Base-by-base conservation (phyloP, 208 protist genomes). In the Leptomonas pyrrhocoris region DNA sequence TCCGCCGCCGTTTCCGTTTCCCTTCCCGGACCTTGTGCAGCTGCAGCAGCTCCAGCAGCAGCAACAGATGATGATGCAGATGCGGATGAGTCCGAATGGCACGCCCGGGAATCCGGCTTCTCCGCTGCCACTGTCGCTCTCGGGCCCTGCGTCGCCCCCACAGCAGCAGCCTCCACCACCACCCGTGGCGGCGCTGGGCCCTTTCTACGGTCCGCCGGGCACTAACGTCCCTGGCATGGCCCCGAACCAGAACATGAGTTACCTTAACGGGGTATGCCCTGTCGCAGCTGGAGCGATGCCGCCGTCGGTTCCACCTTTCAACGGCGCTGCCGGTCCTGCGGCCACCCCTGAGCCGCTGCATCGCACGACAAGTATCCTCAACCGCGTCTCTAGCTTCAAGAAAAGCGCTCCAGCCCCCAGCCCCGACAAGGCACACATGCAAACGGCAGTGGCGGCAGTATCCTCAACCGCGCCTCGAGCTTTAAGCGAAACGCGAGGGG, bases 301-400 rank as follows among this genome's bases (percentile, higher is more conserved):
- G 38, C 38, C 38, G 34, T 43, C 51, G 28, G 64, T 46, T 31
- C 61, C 51, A 19, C 48, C 55, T 2, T 54, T 25, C 57, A 73
- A 49, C 66, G 55, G 42, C 25, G 38, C 43, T 18, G 27, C 40
- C 28, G 55, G 23, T 15, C 43, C 48, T 31, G 13, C 43, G 2
- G 51, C 66, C 21, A 27, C 49, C 31, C 16, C 43, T 2, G 58
- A 45, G 0, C 36, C 59, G 36, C 63, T 83, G 50, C 28, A 53
- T 27, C 68, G 65, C 30, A 60, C 66, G 16, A 62, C 66, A 16
- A 77, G 77, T 42, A 82, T 82, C 43, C 66, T 84, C 11, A 84
- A 77, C 19, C 68, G 71, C 25, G 54, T 66, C 16, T 84, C 79
- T 8, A 84, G 80, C 71, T 85, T 85, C 53, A 80, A 76, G 53